Evolutionary conservation across 2,329 filamentous ascomycete species (phyloP), one percentile per base, ranked within the genome.

Genomic region (Juglanconis oblonga): DNA sequence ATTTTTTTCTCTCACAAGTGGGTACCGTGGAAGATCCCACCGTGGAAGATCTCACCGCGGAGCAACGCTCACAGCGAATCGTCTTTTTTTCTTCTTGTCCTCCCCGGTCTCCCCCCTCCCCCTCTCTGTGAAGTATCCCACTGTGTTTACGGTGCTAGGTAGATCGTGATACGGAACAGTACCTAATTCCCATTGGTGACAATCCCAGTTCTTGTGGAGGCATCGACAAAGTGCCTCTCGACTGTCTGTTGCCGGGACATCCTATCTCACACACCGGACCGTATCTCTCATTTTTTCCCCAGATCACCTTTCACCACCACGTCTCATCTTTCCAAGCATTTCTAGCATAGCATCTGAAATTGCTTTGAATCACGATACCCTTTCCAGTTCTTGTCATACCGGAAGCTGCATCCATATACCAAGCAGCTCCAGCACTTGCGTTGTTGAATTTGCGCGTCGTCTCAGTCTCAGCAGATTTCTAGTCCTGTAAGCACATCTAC

Each of bases 31-130:
- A 50, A 59, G 55, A 55, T 17, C 53, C 50, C 57, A 57, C 52
- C n/a, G n/a, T n/a, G n/a, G n/a, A n/a, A n/a, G n/a, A n/a, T n/a
- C n/a, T n/a, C n/a, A n/a, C n/a, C 54, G 54, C 53, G 61, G 61
- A 54, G 61, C 57, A 45, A 49, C 57, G 40, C 53, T 36, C 42
- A 36, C 47, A 49, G 40, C 57, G 45, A 54, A 60, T 40, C 45
- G 57, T 59, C 54, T 63, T 61, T 62, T 62, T 63, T 57, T 62
- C 58, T 58, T 55, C 14, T 8, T 31, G 32, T 35, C 50, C 54
- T 58, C 55, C 58, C 63, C 60, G 57, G 48, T 48, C 55, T 56
- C 61, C 62, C 62, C 55, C 42, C 59, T 58, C 62, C 62, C 57
- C 44, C 45, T 48, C 63, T 60, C 57, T 33, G 48, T 54, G 49